Conservation (phyloP, 768 basidiomycete species). For the Tricholoma sp. region DNA sequence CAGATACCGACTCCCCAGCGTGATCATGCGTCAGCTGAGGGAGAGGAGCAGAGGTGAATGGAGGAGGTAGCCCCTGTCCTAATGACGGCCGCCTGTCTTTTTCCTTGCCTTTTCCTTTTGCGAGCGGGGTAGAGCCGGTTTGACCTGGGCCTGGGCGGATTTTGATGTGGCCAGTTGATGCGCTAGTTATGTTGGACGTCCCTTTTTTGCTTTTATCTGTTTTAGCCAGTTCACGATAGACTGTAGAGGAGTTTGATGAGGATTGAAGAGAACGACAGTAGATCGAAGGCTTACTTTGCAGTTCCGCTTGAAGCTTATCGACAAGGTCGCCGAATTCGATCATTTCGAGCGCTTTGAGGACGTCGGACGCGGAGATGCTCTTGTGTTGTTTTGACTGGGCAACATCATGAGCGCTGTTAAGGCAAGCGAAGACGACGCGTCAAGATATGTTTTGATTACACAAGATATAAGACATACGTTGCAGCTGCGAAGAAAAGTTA, state of each 20-base stretch:
- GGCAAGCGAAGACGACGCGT: constrained; percentile 8
- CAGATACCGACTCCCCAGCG: constrained; percentile 24
- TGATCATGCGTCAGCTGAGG: constrained; percentile 1
- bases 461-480: constrained; percentile 31
- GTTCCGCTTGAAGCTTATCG: constrained; percentile 55
- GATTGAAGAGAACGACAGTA: neutral
- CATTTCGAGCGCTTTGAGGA: constrained; percentile 78
- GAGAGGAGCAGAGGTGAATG: constrained; percentile 29
- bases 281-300: constrained; percentile 45
- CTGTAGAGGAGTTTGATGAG: constrained; percentile 26
- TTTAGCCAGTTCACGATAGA: constrained; percentile 61
- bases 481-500: constrained; percentile 32
- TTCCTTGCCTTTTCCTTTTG: constrained; percentile 27
- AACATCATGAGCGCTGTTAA: constrained; percentile 79
- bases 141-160: constrained; percentile 10
- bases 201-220: constrained; percentile 50
- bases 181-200: constrained; percentile 18
- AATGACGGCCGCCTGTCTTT: constrained; percentile 33
- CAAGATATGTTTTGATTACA: neutral
- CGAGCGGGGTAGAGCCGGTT: constrained; percentile 9
- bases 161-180: constrained; percentile 20
- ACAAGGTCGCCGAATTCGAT: constrained; percentile 74
- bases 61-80: constrained; percentile 18
- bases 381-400: constrained; percentile 81
- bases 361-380: constrained; percentile 83